Evolutionary conservation across 2,329 filamentous ascomycete species (phyloP).

Genomic region (Zymoseptoria ardabiliae): DNA sequence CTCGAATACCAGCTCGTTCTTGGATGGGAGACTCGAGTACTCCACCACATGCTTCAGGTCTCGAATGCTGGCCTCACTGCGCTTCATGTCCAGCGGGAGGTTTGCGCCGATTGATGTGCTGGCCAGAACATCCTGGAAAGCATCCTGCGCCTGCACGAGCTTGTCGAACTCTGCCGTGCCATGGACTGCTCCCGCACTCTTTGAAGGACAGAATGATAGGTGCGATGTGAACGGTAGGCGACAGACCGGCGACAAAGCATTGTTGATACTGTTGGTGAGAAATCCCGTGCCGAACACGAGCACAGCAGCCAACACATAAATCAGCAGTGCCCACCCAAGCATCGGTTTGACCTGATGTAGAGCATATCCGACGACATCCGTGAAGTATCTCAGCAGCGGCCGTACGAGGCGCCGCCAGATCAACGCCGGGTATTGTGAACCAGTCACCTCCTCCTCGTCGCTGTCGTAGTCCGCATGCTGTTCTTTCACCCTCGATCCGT

Average conservation of each 20-base stretch:
- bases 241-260: constrained; percentile 62
- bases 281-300: constrained; percentile 56
- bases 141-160: constrained; percentile 65
- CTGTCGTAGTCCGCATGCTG: constrained; percentile 20
- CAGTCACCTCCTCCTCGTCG: constrained; percentile 11
- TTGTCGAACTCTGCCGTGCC: constrained; percentile 60
- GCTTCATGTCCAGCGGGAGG: constrained; percentile 72
- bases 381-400: constrained; percentile 41
- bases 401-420: constrained; percentile 29
- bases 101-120: constrained; percentile 58
- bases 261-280: constrained; percentile 52
- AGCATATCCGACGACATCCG: constrained; percentile 52
- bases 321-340: constrained; percentile 53
- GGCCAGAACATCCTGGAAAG: constrained; percentile 68
- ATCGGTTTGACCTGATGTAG: constrained; percentile 58
- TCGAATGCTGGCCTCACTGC: constrained; percentile 64
- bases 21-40: constrained; percentile 59
- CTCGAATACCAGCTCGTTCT: constrained; percentile 65
- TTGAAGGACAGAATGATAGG: constrained; percentile 54
- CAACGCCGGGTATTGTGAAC: constrained; percentile 9
- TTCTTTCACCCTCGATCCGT: constrained; percentile 9
- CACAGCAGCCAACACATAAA: constrained; percentile 54
- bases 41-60: constrained; percentile 66
- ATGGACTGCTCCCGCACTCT: constrained; percentile 17
- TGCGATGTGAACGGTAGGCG: constrained; percentile 58